Evolutionary conservation across 2,329 filamentous ascomycete species (phyloP).

Genomic region (Colletotrichum sp.): DNA sequence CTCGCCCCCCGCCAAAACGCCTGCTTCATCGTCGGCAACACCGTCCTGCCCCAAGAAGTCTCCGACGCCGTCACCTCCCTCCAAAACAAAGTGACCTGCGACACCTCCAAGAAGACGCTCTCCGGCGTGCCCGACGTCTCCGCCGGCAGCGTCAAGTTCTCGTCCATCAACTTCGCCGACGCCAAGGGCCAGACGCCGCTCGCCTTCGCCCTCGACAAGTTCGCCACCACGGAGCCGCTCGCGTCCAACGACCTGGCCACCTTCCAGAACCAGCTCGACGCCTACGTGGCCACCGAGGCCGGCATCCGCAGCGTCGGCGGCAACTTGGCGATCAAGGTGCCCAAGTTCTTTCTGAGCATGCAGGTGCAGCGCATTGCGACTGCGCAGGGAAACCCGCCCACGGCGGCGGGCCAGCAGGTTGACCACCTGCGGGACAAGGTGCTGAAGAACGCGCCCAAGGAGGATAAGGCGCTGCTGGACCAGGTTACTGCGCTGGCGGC

Average conservation of each 20-base stretch:
- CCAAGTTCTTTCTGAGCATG: slow-evolving; percentile 67
- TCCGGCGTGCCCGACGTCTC: slow-evolving; percentile 61
- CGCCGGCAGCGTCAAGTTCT: slow-evolving; percentile 55
- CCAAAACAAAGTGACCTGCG: slow-evolving; percentile 53
- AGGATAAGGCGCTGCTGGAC: slow-evolving; percentile 53
- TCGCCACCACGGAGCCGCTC: slow-evolving; percentile 56
- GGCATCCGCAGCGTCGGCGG: slow-evolving; percentile 60
- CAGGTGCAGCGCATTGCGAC: slow-evolving; percentile 65
- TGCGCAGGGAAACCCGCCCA: slow-evolving; percentile 60
- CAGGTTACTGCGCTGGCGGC: slow-evolving; percentile 49
- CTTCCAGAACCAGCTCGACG: slow-evolving; percentile 60
- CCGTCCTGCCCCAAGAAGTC: slow-evolving; percentile 55
- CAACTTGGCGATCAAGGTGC: slow-evolving; percentile 61
- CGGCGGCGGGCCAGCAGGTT: slow-evolving; percentile 56
- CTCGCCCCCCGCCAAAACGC: slow-evolving; percentile 37
- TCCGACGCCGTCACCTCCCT: slow-evolving; percentile 46
- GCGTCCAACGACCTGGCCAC: slow-evolving; percentile 51
- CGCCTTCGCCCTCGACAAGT: slow-evolving; percentile 57
- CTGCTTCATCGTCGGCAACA: slow-evolving; percentile 61
- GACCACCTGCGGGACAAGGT: slow-evolving; percentile 65
- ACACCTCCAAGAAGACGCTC: slow-evolving; percentile 50
- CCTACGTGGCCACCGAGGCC: slow-evolving; percentile 65
- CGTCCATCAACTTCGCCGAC: slow-evolving; percentile 59
- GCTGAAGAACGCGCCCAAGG: slow-evolving; percentile 56
- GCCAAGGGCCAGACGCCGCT: slow-evolving; percentile 51